Percentiles rank a stretch among this genome's conserved stretches.
These are phyloP conservation scores for Leccinum cinnamomeum DNA, from an alignment of 1,284 basidiomycete genomes.

Conservation along the genomic window DNA sequence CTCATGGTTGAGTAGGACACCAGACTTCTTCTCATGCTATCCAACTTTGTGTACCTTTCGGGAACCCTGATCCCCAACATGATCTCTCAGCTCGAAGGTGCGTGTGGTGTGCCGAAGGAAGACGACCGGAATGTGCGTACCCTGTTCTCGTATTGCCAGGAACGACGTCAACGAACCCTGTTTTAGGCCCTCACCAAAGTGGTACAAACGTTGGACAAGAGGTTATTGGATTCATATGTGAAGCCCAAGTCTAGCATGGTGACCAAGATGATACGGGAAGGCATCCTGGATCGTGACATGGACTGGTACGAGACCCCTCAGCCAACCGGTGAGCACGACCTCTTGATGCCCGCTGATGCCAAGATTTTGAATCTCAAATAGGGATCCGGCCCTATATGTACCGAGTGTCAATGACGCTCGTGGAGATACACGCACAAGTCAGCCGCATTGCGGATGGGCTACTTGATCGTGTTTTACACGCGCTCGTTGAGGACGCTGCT, in stretches of 20 bases:
- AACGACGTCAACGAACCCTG: conserved; percentile 6
- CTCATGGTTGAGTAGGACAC: conserved; percentile 60
- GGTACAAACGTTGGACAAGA: conserved; percentile 81
- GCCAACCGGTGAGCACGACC: conserved; percentile 66
- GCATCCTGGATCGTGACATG: conserved; percentile 78
- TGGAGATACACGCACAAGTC: conserved; percentile 91
- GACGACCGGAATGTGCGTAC: conserved; percentile 67
- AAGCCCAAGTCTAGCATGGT: conserved; percentile 74
- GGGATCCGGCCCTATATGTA: conserved; percentile 96
- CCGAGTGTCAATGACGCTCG: conserved; percentile 84
- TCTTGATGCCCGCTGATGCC: background rate
- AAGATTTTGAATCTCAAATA: conserved; percentile 33
- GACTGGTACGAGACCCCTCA: conserved; percentile 92
- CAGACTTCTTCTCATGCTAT: conserved; percentile 85
- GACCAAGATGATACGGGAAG: conserved; percentile 70
- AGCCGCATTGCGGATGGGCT: conserved; percentile 76
- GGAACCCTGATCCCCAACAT: conserved; percentile 74
- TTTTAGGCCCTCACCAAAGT: conserved; percentile 73
- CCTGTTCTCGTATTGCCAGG: background rate
- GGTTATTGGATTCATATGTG: conserved; percentile 85
- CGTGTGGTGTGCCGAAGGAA: conserved; percentile 74
- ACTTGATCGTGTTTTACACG: conserved; percentile 79
- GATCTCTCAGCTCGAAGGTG: conserved; percentile 77
- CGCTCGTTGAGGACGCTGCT: conserved; percentile 83
- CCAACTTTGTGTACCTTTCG: conserved; percentile 83